Base-by-base conservation (phyloP, 768 basidiomycete species). In the Trametes gibbosa region DNA sequence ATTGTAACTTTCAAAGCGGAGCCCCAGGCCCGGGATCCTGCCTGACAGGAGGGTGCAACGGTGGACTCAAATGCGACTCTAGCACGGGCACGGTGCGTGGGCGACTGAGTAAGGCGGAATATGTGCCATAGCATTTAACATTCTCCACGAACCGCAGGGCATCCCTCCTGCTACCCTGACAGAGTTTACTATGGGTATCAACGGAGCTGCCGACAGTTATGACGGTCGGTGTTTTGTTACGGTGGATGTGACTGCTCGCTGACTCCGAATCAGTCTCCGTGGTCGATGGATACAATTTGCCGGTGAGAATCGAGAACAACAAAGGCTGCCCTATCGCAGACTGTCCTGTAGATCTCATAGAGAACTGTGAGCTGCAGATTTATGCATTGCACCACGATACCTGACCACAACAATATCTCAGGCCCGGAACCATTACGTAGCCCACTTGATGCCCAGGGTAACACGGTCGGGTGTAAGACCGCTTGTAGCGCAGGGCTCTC, bases 401-500 rank as follows among this genome's bases (percentile, higher is more conserved):
- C 29, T 32, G 29, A 32, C 29, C 4, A 32, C 4, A 10, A 32
- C 10, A 32, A 5, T 32, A 4, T 4, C 21, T 24, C 8, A 69
- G 69, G 69, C 39, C 55, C 49, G 2, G 41, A 5, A 70, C 74
- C 62, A 74, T 72, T n/a, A 46, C 62, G 19, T 50, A 62, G 14
- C 62, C 75, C 42, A 60, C 70, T 35, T 72, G 71, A 77, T 60
- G 62, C 67, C 25, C 61, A 68, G n/a, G 66, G 74, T 48, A 72
- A 69, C 61, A 66, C 72, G 39, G 76, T 75, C 1, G 79, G 79
- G 24, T 79, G 79, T 69, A 75, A 75, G 64, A 74, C 69, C 48
- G 78, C 77, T 5, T 80, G 79, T 59, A 55, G 59, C 13, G 76
- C 76, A 1, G 73, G 76, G 39, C 65, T 78, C n/a, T 73, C 75